phyloP scores from a whole-genome alignment of 176 grass and related monocot species.

The Puya raimondii region DNA sequence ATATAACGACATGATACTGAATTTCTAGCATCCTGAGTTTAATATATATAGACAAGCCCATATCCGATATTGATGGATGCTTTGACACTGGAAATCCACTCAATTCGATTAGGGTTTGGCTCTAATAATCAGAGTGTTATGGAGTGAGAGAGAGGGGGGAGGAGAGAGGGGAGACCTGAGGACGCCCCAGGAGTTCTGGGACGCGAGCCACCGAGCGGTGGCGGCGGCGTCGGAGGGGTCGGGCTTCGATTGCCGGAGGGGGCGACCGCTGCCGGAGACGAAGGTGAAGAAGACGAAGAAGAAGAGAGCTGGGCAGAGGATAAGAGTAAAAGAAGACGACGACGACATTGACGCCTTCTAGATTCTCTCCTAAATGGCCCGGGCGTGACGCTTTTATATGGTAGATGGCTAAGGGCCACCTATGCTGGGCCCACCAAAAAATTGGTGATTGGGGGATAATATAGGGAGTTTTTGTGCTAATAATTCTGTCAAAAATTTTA shows the following conservation, averaged over 20 bases:
- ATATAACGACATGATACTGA: no score
- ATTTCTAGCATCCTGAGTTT: no score
- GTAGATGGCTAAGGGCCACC: no score
- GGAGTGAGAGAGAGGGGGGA: not conserved
- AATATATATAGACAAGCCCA: no score
- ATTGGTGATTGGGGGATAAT: no score
- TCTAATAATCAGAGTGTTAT: not conserved
- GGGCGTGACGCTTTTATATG: no score
- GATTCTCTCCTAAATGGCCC: not conserved
- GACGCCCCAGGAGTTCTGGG: slow-evolving; percentile 83
- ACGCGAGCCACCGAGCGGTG: slow-evolving; percentile 73
- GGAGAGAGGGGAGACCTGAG: slow-evolving; percentile 41
- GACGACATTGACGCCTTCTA: not conserved
- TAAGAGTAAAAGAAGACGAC: not conserved
- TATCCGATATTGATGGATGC: no score
- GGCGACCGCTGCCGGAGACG: slow-evolving; percentile 10
- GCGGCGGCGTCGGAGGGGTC: slow-evolving; percentile 47
- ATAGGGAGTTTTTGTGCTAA: no score
- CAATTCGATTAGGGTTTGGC: not conserved
- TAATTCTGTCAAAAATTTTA: no score
- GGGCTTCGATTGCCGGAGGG: slow-evolving; percentile 40
- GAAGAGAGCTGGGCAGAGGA: slow-evolving; percentile 3
- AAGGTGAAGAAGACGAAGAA: slow-evolving; percentile 21
- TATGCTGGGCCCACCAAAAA: no score
- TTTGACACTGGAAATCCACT: not conserved